These are phyloP conservation scores for Selaginella tamariscina DNA, from an alignment of 75 land plant species.

Conservation along the genomic window DNA sequence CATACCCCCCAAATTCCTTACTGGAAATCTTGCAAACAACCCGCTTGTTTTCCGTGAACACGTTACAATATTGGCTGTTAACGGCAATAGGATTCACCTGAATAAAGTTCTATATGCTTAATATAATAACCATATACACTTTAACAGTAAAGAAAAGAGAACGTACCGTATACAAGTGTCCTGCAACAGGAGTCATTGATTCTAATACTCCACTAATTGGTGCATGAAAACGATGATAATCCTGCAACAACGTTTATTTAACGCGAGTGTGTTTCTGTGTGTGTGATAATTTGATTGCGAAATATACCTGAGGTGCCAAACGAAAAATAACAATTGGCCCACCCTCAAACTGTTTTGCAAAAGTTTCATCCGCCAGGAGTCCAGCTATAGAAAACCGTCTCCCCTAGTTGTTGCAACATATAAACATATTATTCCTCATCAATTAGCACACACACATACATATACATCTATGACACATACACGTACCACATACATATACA, in stretches of 20 bases:
- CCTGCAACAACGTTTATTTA: constrained; percentile 32
- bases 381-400: constrained; percentile 80
- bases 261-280: not conserved
- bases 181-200: constrained; percentile 50
- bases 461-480: too few species aligned
- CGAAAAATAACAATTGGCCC: constrained; percentile 82
- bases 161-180: constrained; percentile 68
- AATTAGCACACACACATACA: too few species aligned
- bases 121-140: constrained; percentile 12
- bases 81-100: constrained; percentile 97
- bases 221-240: constrained; percentile 84
- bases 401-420: constrained; percentile 48
- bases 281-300: constrained; percentile 1
- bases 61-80: constrained; percentile 92
- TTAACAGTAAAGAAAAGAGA: not conserved
- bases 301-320: constrained; percentile 79
- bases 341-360: constrained; percentile 35
- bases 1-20: constrained; percentile 68
- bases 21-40: constrained; percentile 61
- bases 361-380: constrained; percentile 40
- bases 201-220: constrained; percentile 68
- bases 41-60: constrained; percentile 93
- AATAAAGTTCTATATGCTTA: not conserved
- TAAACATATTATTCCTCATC: not conserved
- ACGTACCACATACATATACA: not conserved